These are phyloP conservation scores for Mycogone perniciosa DNA, from an alignment of 2,329 filamentous ascomycete species.

Conservation along the genomic window DNA sequence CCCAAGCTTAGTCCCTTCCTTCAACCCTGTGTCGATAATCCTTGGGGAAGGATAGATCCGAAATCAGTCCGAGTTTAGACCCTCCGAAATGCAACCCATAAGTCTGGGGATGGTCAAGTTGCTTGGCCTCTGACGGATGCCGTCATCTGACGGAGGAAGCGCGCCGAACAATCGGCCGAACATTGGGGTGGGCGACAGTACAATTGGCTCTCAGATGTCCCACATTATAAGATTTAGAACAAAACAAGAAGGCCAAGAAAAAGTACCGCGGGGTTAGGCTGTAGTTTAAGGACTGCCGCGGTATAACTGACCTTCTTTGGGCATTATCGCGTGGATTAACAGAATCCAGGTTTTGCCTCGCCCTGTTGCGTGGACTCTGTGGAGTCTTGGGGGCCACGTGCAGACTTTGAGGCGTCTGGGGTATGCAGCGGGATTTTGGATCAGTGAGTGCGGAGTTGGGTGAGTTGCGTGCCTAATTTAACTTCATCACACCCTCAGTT, in stretches of 20 bases:
- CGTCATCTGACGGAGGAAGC: conserved; percentile 8
- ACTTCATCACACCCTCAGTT: too few species aligned
- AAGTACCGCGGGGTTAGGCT: not conserved
- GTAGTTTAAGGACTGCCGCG: not conserved
- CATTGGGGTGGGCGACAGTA: conserved; percentile 3
- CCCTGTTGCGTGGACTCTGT: not conserved
- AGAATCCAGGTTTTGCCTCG: not conserved
- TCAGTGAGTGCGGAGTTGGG: conserved; percentile 1
- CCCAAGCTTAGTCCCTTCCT: too few species aligned
- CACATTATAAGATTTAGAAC: conserved; percentile 6
- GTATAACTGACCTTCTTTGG: not conserved
- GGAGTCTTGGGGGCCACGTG: not conserved
- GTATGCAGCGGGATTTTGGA: conserved; percentile 5
- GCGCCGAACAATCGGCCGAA: conserved; percentile 11
- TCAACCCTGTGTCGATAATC: too few species aligned
- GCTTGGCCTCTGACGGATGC: not conserved
- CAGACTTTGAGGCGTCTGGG: conserved; percentile 4
- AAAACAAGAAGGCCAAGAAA: conserved; percentile 8
- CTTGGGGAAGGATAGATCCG: conserved; percentile 1
- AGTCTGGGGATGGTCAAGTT: not conserved
- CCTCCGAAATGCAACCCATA: not conserved
- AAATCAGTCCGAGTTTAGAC: conserved; percentile 11
- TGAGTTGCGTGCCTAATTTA: not conserved
- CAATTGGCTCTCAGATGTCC: conserved; percentile 1
- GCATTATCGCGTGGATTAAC: conserved; percentile 1